phyloP scores from a whole-genome alignment of 2,329 filamentous ascomycete species.

The Coniochaeta hoffmannii region DNA sequence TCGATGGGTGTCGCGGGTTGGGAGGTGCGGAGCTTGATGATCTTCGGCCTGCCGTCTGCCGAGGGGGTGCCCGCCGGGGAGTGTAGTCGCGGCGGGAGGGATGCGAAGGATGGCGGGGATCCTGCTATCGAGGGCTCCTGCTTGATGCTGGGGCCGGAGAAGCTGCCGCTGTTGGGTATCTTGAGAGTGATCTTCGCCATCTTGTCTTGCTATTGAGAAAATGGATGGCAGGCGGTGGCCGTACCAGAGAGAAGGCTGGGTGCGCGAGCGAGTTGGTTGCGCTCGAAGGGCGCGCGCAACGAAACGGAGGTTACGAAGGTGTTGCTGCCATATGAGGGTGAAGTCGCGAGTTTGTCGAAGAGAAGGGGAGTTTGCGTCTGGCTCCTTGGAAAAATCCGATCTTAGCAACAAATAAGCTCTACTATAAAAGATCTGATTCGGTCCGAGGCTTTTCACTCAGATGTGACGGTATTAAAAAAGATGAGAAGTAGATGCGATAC shows the following conservation, averaged over 20 bases:
- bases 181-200: conserved; percentile 1
- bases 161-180: neutral
- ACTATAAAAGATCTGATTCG: no score
- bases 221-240: neutral
- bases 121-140: conserved; percentile 4
- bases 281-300: neutral
- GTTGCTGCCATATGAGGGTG: neutral
- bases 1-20: conserved; percentile 16
- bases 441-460: neutral
- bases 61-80: conserved; percentile 12
- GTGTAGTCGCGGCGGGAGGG: conserved; percentile 9
- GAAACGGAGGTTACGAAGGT: neutral
- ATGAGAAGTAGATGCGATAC: no score
- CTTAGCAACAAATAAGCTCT: no score
- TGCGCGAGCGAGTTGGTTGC: neutral
- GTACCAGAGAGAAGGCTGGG: neutral
- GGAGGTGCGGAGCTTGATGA: conserved; percentile 15
- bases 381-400: no score
- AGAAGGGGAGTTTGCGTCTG: neutral
- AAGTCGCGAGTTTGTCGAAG: neutral
- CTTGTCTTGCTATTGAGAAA: neutral
- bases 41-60: conserved; percentile 12
- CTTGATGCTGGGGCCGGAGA: conserved; percentile 11
- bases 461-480: neutral
- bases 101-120: conserved; percentile 1